Base-by-base conservation (phyloP, 148 eudicot species). In the Selenicereus undatus region DNA sequence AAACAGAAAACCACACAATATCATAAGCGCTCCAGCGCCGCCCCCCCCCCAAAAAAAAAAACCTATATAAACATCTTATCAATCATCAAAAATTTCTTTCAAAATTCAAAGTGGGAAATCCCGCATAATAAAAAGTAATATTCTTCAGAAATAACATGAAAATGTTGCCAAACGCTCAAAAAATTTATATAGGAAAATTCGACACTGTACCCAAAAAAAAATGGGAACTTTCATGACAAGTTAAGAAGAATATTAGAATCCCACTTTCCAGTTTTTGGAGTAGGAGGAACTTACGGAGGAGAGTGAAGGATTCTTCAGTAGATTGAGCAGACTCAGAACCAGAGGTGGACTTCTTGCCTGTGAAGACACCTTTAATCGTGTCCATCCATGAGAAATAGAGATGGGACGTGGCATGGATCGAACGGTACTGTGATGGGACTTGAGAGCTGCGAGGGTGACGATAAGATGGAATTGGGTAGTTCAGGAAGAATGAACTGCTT, bases 311-410 rank as follows among this genome's bases (percentile, higher is more conserved):
- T 12, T 83, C 86, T 43, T 78, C 84, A 8, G 81, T 6, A 0
- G 84, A 48, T 36, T 35, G 70, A 65, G 85, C 51, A 52, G 90
- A 64, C 70, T 85, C 82, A 45, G 85, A 39, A 11, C 68, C 71
- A 27, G 82, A 3, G 26, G 79, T 20, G 80, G 89, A 11, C 68
- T 85, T 90, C 36, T 89, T 86, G 65, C 97, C 94, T 72, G 89
- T 89, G 81, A 93, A 73, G 39, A 88, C 92, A 0, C 93, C 93
- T 89, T 93, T 93, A 70, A 93, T 85, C 76, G 87, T 84, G 92
- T 93, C 85, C 90, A 89, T 84, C 97, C 97, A 93, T 71, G 93
- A 85, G 48, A 65, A 32, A 52, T 83, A 78, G 32, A 88, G 90
- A 30, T 76, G 88, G 0, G 89, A 48, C 76, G 94, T 90, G 78